phyloP scores from a whole-genome alignment of 2,329 filamentous ascomycete species.

The Parastagonospora avenae region DNA sequence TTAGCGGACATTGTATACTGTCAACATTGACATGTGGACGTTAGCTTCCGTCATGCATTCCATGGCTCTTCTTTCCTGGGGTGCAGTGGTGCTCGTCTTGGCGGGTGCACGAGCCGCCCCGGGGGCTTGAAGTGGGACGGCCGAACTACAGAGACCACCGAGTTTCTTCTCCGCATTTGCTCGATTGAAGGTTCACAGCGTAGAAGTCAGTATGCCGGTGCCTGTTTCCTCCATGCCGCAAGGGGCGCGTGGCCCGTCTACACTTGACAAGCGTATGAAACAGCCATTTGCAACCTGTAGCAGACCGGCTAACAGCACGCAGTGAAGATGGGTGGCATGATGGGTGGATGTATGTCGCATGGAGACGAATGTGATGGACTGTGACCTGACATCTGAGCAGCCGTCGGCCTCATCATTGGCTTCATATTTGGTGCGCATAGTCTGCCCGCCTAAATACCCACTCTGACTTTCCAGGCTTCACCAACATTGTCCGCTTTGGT shows the following conservation, averaged over 20 bases:
- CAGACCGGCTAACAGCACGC: slow-evolving; percentile 39
- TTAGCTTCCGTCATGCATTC: slow-evolving; percentile 8
- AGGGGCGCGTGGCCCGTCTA: slow-evolving; percentile 62
- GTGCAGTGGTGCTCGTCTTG: slow-evolving; percentile 4
- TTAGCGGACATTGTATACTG: background rate
- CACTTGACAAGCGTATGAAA: slow-evolving; percentile 71
- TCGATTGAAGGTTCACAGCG: slow-evolving; percentile 7
- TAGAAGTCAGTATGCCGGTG: slow-evolving; percentile 58
- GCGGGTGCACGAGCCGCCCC: slow-evolving; percentile 13
- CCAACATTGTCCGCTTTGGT: slow-evolving; percentile 94
- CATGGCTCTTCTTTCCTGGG: slow-evolving; percentile 12
- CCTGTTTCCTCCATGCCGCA: slow-evolving; percentile 55
- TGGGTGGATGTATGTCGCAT: slow-evolving; percentile 85
- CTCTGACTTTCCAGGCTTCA: slow-evolving; percentile 67
- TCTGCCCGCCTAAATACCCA: background rate
- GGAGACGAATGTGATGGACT: background rate
- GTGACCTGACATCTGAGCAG: slow-evolving; percentile 55
- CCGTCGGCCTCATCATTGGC: slow-evolving; percentile 93
- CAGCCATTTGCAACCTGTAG: slow-evolving; percentile 19
- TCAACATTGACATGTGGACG: background rate
- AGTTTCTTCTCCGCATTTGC: slow-evolving; percentile 22
- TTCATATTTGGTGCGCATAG: slow-evolving; percentile 84
- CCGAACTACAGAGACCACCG: slow-evolving; percentile 11
- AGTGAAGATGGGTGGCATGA: slow-evolving; percentile 99
- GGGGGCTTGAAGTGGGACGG: slow-evolving; percentile 6